Percentiles rank a stretch among this genome's conserved stretches.
Evolutionary conservation across 179 eudicot genomes (phyloP).

Genomic region (Camellia oleifera): DNA sequence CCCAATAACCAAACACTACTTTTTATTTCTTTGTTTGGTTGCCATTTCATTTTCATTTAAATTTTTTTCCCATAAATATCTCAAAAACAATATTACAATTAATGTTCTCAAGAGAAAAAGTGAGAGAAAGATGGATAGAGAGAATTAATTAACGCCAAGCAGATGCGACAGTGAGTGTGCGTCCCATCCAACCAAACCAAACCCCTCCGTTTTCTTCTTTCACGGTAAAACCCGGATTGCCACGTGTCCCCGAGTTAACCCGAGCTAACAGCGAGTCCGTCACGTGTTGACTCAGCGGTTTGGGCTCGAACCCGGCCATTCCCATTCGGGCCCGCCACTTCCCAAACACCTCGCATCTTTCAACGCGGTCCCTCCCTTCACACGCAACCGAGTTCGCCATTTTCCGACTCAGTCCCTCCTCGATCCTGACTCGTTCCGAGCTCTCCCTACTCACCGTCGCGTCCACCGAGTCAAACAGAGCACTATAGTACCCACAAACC

Average conservation of each 20-base stretch:
- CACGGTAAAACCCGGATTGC: constrained; percentile 69
- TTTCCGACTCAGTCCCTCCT: constrained; percentile 75
- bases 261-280: constrained; percentile 53
- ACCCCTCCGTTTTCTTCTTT: constrained; percentile 69
- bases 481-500: constrained; percentile 53
- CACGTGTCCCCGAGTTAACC: constrained; percentile 48
- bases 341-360: constrained; percentile 88
- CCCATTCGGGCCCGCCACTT: constrained; percentile 97
- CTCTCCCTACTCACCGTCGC: constrained; percentile 36
- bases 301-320: constrained; percentile 80
- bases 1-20: constrained; percentile 23
- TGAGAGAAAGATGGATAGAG: not conserved
- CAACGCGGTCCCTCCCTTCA: constrained; percentile 87
- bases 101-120: not conserved
- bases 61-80: no score
- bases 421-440: constrained; percentile 55
- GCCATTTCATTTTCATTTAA: not conserved
- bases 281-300: constrained; percentile 37
- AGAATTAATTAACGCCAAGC: constrained; percentile 67
- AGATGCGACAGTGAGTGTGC: constrained; percentile 74
- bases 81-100: not conserved
- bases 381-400: constrained; percentile 70
- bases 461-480: constrained; percentile 74
- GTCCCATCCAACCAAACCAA: constrained; percentile 82
- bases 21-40: constrained; percentile 13